Base-by-base conservation (phyloP, 345 rosid species). In the Lepidium didymum region DNA sequence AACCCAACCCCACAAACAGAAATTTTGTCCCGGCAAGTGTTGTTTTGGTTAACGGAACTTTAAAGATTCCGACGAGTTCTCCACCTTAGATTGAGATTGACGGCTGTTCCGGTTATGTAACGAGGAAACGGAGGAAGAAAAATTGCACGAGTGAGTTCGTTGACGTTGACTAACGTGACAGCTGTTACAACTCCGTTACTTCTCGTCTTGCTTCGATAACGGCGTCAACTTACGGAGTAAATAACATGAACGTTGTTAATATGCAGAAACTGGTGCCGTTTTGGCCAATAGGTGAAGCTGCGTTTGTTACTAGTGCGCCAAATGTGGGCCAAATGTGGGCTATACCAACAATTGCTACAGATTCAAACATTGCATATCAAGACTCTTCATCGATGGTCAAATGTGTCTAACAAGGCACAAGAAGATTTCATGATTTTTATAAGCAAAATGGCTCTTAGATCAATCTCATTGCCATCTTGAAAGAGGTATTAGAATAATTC, bases 21-120 rank as follows among this genome's bases (percentile, higher is more conserved):
- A 25, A 25, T 25, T 25, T 25, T 21, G 91, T 85, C 18, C 97
- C 96, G 14, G 91, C 92, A 3, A 88, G 86, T 23, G 96, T 91
- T 19, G 89, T 91, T 1, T 85, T 92, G 4, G 83, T 86, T 12
- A 87, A 84, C 53, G 91, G 89, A 3, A 73, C 89, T 2, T 80
- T 88, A 4, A 91, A 88, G 64, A 85, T 91, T 49, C 96, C 89
- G 10, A 81, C 85, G 7, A 67, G 69, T 7, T 69, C 89, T 2
- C 56, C 85, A 1, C 73, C 76, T 9, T 69, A 62, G 27, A 12
- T 77, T 27, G 58, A 42, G 5, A 70, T 62, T 27, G 75, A 67
- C 34, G 81, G 58, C 9, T 53, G 59, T 18, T 10, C 15, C 36
- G 75, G 56, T 60, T 68, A 70, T 35, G 29, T 70, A 66, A 60